Conservation (phyloP, 768 basidiomycete species). For the Lactarius quietus region DNA sequence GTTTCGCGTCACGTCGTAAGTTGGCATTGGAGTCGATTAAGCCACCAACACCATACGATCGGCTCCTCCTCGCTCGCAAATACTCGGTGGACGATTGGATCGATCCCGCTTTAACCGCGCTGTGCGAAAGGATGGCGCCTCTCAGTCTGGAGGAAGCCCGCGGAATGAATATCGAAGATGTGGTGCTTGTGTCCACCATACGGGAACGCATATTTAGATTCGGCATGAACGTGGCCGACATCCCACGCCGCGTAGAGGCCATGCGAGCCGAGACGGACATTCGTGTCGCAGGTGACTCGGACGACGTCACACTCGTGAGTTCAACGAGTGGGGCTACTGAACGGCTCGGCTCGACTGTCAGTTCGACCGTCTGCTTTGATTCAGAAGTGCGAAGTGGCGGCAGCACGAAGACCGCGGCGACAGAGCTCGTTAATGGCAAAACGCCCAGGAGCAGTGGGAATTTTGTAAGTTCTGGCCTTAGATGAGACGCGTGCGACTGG, state of each 20-base stretch:
- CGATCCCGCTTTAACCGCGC: conserved; percentile 7
- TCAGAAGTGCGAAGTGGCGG: not conserved
- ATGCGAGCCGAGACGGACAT: not conserved
- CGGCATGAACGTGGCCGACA: not conserved
- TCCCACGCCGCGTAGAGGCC: not conserved
- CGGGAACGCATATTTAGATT: conserved; percentile 11
- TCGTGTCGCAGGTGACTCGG: not conserved
- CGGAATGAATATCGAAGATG: conserved; percentile 14
- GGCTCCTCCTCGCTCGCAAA: conserved; percentile 12
- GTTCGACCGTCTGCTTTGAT: not conserved
- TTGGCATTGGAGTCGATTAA: conserved; percentile 1
- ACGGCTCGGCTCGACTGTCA: not conserved
- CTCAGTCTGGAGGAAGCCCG: conserved; percentile 14
- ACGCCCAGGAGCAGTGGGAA: too few species aligned
- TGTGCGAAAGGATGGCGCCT: conserved; percentile 10
- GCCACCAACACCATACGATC: conserved; percentile 8
- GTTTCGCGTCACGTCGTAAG: conserved; percentile 29
- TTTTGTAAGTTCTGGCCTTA: not conserved
- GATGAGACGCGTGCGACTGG: not conserved
- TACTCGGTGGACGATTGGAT: conserved; percentile 15
- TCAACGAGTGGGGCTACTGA: not conserved
- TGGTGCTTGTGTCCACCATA: conserved; percentile 12
- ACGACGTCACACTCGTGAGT: not conserved
- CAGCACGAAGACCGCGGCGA: not conserved
- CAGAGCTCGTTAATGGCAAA: too few species aligned